A percentile compares a stretch with the other conserved stretches of the same genome.
Evolutionary conservation across 805 yeast species (phyloP).

Genomic region (Yamadazyma phyllophila): DNA sequence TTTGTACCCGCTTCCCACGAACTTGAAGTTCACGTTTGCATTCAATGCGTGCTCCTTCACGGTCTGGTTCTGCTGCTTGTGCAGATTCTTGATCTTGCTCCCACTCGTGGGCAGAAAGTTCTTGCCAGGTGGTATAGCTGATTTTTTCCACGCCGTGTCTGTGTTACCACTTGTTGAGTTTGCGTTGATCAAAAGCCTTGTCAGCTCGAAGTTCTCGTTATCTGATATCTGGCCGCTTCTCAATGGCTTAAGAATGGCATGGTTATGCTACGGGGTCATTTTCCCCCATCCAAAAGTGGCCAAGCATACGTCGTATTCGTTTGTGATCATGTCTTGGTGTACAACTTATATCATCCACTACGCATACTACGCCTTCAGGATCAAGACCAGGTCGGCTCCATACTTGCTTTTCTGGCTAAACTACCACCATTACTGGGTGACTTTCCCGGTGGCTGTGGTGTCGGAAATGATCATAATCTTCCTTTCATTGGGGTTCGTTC

Average conservation of each 20-base stretch:
- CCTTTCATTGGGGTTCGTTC: slow-evolving; percentile 33
- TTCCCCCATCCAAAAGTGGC: slow-evolving; percentile 42
- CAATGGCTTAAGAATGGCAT: slow-evolving; percentile 30
- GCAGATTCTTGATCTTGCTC: slow-evolving; percentile 50
- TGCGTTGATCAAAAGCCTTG: slow-evolving; percentile 16
- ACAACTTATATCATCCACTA: slow-evolving; percentile 30
- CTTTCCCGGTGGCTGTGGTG: slow-evolving; percentile 30
- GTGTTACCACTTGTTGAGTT: slow-evolving; percentile 30
- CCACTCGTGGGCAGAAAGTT: slow-evolving; percentile 66
- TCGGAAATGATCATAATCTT: slow-evolving; percentile 37
- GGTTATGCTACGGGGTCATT: slow-evolving; percentile 42
- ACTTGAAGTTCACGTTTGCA: slow-evolving; percentile 31
- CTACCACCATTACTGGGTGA: slow-evolving; percentile 31
- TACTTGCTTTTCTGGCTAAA: slow-evolving; percentile 35
- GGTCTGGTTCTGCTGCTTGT: slow-evolving; percentile 48
- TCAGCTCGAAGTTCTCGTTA: slow-evolving; percentile 11
- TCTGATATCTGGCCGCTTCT: slow-evolving; percentile 28
- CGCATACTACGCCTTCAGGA: slow-evolving; percentile 33
- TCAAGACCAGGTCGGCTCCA: slow-evolving; percentile 37
- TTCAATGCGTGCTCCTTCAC: slow-evolving; percentile 34
- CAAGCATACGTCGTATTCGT: slow-evolving; percentile 39
- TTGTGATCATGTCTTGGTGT: slow-evolving; percentile 38
- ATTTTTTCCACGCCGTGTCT: slow-evolving; percentile 49
- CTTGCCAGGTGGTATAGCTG: slow-evolving; percentile 71
- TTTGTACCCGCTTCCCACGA: slow-evolving; percentile 36